Evolutionary conservation across 2,329 filamentous ascomycete species (phyloP).

Genomic region (Penicillium oxalicum): DNA sequence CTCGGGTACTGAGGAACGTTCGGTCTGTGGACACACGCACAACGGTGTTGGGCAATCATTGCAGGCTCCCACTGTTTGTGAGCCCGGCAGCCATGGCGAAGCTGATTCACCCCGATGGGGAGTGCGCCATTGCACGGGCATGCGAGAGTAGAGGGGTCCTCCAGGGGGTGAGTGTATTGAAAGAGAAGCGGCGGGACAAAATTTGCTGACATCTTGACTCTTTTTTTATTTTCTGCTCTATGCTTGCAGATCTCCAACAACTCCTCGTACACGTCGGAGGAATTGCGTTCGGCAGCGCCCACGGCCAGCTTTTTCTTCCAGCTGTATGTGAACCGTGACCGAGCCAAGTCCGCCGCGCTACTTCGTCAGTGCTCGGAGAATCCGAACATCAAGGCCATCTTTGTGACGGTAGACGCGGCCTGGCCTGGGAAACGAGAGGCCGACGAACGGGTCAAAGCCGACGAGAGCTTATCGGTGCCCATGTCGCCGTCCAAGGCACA

Average conservation of each 20-base stretch:
- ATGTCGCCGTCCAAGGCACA: slow-evolving; percentile 41
- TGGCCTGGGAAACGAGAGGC: slow-evolving; percentile 52
- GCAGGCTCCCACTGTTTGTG: slow-evolving; percentile 56
- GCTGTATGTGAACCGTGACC: slow-evolving; percentile 50
- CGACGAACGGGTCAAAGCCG: slow-evolving; percentile 50
- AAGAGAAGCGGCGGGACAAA: neutral
- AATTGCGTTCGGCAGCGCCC: slow-evolving; percentile 45
- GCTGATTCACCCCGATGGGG: slow-evolving; percentile 59
- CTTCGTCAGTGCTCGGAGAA: slow-evolving; percentile 39
- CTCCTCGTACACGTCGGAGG: slow-evolving; percentile 53
- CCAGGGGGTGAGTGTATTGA: slow-evolving; percentile 42
- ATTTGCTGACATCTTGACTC: neutral
- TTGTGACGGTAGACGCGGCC: slow-evolving; percentile 53
- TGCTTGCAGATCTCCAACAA: slow-evolving; percentile 50
- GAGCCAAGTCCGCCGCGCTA: slow-evolving; percentile 44
- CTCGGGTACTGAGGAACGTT: slow-evolving; percentile 54
- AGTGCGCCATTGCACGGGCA: slow-evolving; percentile 52
- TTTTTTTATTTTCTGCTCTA: neutral
- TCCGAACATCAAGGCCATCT: slow-evolving; percentile 41
- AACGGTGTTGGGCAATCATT: slow-evolving; percentile 50
- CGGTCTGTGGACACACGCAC: slow-evolving; percentile 46
- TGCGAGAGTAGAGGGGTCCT: slow-evolving; percentile 49
- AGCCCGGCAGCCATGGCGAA: slow-evolving; percentile 60
- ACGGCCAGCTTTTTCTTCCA: slow-evolving; percentile 49
- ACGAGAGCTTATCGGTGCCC: slow-evolving; percentile 38